phyloP scores from a whole-genome alignment of 129 eudicot species.

The Flaveria ramosissima region DNA sequence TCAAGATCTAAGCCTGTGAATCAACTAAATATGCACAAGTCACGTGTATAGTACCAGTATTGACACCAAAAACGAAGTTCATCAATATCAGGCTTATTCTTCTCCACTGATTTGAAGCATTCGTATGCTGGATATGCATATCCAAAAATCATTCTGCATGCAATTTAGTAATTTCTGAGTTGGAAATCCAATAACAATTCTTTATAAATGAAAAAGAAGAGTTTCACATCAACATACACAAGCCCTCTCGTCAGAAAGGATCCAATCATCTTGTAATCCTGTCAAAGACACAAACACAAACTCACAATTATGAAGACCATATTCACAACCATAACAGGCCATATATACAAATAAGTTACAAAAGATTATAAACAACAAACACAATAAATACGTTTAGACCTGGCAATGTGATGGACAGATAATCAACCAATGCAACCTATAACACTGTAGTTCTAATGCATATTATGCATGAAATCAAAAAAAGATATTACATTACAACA shows the following conservation, averaged over 20 bases:
- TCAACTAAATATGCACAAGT: not conserved
- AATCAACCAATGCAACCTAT: constrained; percentile 14
- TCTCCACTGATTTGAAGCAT: constrained; percentile 84
- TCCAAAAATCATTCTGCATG: constrained; percentile 80
- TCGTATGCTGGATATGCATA: constrained; percentile 97
- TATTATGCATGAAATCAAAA: not conserved
- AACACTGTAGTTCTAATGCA: constrained; percentile 1
- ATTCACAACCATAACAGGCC: not conserved
- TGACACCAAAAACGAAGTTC: constrained; percentile 96
- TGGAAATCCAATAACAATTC: constrained; percentile 2
- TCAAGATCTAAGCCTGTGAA: constrained; percentile 12
- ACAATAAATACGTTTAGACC: not conserved
- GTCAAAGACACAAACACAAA: constrained; percentile 23
- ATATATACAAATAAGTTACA: not conserved
- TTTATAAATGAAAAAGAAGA: constrained; percentile 5
- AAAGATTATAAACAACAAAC: not conserved
- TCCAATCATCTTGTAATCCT: constrained; percentile 88
- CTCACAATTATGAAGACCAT: constrained; percentile 6
- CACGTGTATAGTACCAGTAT: constrained; percentile 59
- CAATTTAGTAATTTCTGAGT: not conserved
- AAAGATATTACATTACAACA: not conserved
- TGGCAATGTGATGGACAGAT: constrained; percentile 15
- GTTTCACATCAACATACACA: constrained; percentile 53
- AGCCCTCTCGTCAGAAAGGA: constrained; percentile 89
- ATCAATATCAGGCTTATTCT: constrained; percentile 82